These are phyloP conservation scores for Rhododendron ferrugineum DNA, from an alignment of 148 eudicot species.

Conservation along the genomic window DNA sequence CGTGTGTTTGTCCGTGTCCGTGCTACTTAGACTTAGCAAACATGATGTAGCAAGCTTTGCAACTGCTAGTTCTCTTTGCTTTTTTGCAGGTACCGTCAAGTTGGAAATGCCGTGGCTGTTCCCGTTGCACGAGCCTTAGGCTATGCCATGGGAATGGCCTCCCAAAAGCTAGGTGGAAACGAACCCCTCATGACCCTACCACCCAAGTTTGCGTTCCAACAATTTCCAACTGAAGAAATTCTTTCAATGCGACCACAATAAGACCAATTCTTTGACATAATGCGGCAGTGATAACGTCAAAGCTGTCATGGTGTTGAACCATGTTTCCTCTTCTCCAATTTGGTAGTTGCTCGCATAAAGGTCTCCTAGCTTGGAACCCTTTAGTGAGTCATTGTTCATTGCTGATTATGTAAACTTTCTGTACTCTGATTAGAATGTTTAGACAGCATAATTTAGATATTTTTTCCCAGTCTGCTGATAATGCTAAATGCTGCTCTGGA, in stretches of 20 bases:
- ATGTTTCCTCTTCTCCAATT: background rate
- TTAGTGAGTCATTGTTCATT: background rate
- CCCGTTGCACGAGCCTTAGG: constrained; percentile 83
- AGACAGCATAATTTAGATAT: background rate
- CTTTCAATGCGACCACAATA: background rate
- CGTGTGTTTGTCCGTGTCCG: background rate
- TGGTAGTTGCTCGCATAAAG: background rate
- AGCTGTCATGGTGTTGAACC: background rate
- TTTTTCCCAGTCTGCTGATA: background rate
- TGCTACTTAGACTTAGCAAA: background rate
- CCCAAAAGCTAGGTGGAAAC: constrained; percentile 42
- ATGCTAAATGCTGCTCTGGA: background rate
- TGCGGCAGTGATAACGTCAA: background rate
- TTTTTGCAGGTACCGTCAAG: constrained; percentile 68
- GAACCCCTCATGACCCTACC: constrained; percentile 67
- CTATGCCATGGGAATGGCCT: constrained; percentile 81
- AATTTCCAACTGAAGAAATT: constrained; percentile 16
- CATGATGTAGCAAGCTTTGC: background rate
- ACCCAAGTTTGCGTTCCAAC: constrained; percentile 58
- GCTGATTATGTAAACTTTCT: background rate
- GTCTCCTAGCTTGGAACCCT: background rate
- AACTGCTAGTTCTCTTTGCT: background rate
- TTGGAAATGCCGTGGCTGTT: constrained; percentile 90
- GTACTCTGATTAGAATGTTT: background rate
- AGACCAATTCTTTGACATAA: background rate